phyloP scores from a whole-genome alignment of 2,329 filamentous ascomycete genomes.

The Colletotrichum sp. region DNA sequence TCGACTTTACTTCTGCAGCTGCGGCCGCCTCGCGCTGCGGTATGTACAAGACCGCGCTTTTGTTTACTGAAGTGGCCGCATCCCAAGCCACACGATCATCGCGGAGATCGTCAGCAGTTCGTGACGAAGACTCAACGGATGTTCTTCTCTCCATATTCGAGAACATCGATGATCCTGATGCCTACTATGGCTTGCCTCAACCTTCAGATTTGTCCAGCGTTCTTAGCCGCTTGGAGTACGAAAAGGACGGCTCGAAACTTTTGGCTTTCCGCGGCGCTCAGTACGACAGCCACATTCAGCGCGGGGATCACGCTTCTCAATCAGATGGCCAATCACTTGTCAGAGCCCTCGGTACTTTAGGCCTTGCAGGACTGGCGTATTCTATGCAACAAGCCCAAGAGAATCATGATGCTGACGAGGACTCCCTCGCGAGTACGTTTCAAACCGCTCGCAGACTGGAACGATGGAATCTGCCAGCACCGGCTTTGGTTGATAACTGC shows the following conservation, averaged over 20 bases:
- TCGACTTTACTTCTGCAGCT: slow-evolving; percentile 76
- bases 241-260: slow-evolving; percentile 84
- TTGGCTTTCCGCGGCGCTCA: slow-evolving; percentile 90
- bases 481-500: slow-evolving; percentile 64
- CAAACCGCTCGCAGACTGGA: slow-evolving; percentile 82
- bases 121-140: slow-evolving; percentile 63
- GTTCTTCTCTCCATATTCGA: slow-evolving; percentile 84
- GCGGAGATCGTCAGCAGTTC: slow-evolving; percentile 68
- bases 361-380: slow-evolving; percentile 84
- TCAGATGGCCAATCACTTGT: slow-evolving; percentile 73
- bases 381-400: slow-evolving; percentile 75
- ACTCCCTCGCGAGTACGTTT: slow-evolving; percentile 74
- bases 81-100: slow-evolving; percentile 62
- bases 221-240: slow-evolving; percentile 84
- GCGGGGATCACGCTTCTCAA: slow-evolving; percentile 57
- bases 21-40: slow-evolving; percentile 76
- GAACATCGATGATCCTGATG: slow-evolving; percentile 93
- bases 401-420: slow-evolving; percentile 58
- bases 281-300: slow-evolving; percentile 83
- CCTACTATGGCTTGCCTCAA: slow-evolving; percentile 90
- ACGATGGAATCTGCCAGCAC: slow-evolving; percentile 88
- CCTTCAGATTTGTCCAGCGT: slow-evolving; percentile 78
- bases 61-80: slow-evolving; percentile 78
- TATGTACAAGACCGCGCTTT: slow-evolving; percentile 85
- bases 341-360: slow-evolving; percentile 78